Evolutionary conservation across 352 stramenopile genomes (phyloP).

Genomic region (Pythium coloratum): DNA sequence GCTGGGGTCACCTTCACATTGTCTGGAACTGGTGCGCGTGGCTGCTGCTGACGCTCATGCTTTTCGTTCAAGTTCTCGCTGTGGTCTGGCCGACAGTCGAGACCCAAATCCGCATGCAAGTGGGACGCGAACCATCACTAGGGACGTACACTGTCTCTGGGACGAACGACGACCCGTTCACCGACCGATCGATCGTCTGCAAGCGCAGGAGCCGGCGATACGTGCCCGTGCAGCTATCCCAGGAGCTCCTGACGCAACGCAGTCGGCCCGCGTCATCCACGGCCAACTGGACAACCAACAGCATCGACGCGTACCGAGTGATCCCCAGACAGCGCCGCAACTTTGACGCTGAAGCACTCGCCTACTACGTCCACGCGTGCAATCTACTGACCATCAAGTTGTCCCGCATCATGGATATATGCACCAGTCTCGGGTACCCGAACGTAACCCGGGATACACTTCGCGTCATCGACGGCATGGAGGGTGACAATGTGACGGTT

Average conservation of each 20-base stretch:
- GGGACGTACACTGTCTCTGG: conserved; percentile 13
- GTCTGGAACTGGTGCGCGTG: conserved; percentile 11
- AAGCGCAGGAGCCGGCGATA: conserved; percentile 32
- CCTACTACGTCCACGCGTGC: not conserved
- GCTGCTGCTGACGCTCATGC: conserved; percentile 4
- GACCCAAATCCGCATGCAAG: conserved; percentile 5
- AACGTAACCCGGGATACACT: conserved; percentile 11
- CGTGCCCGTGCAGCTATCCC: conserved; percentile 29
- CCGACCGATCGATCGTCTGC: conserved; percentile 44
- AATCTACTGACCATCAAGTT: not conserved
- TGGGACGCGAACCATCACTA: conserved; percentile 18
- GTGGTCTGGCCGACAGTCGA: conserved; percentile 34
- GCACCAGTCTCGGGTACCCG: not conserved
- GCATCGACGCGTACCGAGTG: conserved; percentile 18
- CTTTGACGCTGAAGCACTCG: not conserved
- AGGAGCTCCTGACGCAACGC: not conserved
- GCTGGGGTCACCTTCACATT: too few relatives aligned
- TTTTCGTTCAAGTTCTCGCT: conserved; percentile 13
- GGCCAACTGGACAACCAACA: not conserved
- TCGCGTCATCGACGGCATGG: not conserved
- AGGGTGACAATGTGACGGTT: conserved; percentile 21
- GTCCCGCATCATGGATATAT: not conserved
- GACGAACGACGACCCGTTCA: conserved; percentile 43
- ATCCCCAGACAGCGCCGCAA: not conserved
- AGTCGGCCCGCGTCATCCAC: not conserved